Evolutionary conservation across 768 basidiomycete species (phyloP).

Genomic region (Cystofilobasidium capitatum): DNA sequence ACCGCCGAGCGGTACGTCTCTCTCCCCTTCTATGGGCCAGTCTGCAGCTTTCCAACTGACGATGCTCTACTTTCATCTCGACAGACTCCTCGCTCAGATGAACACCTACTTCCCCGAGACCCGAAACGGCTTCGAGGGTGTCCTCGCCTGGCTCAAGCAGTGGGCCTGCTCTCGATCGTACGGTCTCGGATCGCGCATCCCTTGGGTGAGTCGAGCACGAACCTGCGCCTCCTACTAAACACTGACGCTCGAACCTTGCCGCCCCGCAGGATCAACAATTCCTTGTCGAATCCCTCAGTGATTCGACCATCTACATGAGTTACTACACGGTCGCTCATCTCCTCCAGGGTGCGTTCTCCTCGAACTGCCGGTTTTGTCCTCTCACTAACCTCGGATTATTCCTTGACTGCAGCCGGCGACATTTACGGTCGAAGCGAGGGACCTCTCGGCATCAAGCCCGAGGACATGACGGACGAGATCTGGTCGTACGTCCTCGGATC

Average conservation of each 20-base stretch:
- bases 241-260: constrained; percentile 86
- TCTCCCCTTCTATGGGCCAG: not conserved
- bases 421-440: constrained; percentile 72
- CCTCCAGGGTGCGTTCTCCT: constrained; percentile 60
- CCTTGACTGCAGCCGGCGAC: constrained; percentile 48
- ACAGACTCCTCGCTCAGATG: constrained; percentile 71
- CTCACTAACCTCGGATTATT: not conserved
- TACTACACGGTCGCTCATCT: constrained; percentile 93
- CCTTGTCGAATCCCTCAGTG: constrained; percentile 90
- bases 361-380: not conserved
- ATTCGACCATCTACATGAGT: constrained; percentile 97
- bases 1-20: constrained; percentile 65
- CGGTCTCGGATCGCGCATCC: constrained; percentile 86
- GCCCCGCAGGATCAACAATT: constrained; percentile 97
- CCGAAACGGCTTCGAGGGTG: constrained; percentile 79
- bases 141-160: constrained; percentile 87
- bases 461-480: constrained; percentile 93
- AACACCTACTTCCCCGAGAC: constrained; percentile 87
- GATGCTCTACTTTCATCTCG: not conserved
- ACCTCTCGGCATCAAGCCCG: constrained; percentile 70
- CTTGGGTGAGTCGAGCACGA: constrained; percentile 58
- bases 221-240: too few relatives aligned
- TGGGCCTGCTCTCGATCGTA: constrained; percentile 99
- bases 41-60: not conserved
- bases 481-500: constrained; percentile 89